phyloP scores from a whole-genome alignment of 352 stramenopile species.

The Globisporangium lucens region DNA sequence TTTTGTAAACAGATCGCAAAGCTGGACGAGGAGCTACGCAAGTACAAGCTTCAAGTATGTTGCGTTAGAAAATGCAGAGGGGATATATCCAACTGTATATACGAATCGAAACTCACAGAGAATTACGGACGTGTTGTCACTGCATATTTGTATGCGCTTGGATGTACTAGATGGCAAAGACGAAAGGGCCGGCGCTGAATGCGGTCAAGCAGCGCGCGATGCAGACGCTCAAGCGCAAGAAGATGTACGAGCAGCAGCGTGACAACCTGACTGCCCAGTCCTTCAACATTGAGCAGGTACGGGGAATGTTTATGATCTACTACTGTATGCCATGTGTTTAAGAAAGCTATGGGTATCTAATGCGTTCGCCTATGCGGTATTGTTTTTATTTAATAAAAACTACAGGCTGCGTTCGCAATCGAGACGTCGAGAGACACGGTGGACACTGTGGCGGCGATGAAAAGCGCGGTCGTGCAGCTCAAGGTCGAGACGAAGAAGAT shows the following conservation, averaged over 20 bases:
- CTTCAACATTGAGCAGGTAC: conserved; percentile 83
- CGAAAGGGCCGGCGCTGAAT: conserved; percentile 60
- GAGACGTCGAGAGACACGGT: conserved; percentile 92
- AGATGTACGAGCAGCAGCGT: conserved; percentile 85
- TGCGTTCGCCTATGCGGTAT: neutral
- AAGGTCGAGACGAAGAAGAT: conserved; percentile 96
- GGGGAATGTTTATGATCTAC: no score
- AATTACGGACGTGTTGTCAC: no score
- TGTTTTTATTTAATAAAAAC: neutral
- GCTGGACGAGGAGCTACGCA: conserved; percentile 77
- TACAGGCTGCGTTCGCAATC: conserved; percentile 83
- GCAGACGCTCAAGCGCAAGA: conserved; percentile 86
- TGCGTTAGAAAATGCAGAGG: neutral
- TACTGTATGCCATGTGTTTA: neutral
- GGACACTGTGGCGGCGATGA: conserved; percentile 94
- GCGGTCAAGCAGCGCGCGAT: conserved; percentile 81
- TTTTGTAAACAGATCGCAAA: conserved; percentile 56
- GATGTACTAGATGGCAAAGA: conserved; percentile 64
- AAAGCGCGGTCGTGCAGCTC: conserved; percentile 86
- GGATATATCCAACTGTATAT: no score
- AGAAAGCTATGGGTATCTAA: neutral
- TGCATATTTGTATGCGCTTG: neutral
- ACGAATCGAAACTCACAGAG: no score
- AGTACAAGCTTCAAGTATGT: conserved; percentile 67
- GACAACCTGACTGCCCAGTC: conserved; percentile 79